Evolutionary conservation across 352 stramenopile species (phyloP).

Genomic region (Thraustotheca clavata): DNA sequence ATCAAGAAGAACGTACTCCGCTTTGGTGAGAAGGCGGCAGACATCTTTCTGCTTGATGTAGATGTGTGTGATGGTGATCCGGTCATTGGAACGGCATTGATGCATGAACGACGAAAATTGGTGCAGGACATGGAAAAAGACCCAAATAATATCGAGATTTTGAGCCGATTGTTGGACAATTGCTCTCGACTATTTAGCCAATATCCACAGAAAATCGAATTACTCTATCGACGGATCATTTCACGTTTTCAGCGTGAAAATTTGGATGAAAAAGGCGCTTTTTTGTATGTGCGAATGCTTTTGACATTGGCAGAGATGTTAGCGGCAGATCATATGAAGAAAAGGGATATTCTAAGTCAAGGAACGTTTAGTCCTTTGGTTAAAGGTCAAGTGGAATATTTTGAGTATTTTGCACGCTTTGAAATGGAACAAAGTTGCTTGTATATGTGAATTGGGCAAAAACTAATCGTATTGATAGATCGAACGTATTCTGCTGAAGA

Average conservation of each 20-base stretch:
- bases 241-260: neutral
- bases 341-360: conserved; percentile 10
- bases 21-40: conserved; percentile 4
- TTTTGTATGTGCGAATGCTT: neutral
- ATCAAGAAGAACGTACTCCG: neutral
- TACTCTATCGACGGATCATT: neutral
- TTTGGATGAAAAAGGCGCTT: neutral
- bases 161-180: conserved; percentile 4
- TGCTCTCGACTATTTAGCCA: neutral
- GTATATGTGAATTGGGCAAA: neutral
- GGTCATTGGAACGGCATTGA: neutral
- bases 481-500: conserved; percentile 1
- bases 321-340: neutral
- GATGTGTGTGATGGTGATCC: conserved; percentile 3
- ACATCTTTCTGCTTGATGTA: conserved; percentile 17
- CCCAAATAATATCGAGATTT: neutral
- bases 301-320: neutral
- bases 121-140: neutral
- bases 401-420: conserved; percentile 17
- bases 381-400: neutral
- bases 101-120: neutral
- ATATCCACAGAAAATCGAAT: neutral
- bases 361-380: neutral
- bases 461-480: neutral
- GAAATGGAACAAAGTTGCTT: conserved; percentile 16